Evolutionary conservation across 305 asterid genomes (phyloP), one percentile per base, ranked within the genome.

Genomic region (Fraxinus dipetala): DNA sequence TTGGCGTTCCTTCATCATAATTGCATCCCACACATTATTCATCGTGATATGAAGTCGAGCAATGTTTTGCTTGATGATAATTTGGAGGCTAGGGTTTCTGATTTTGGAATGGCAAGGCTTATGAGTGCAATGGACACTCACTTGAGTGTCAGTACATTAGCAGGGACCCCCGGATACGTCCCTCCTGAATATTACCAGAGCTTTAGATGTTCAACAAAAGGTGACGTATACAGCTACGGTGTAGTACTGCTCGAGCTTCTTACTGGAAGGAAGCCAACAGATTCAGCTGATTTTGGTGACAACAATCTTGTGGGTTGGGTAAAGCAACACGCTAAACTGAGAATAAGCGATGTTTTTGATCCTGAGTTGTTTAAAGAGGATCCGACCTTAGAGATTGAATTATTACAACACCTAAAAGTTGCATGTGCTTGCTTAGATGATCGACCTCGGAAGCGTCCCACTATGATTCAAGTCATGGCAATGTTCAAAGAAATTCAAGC

Each of bases 1-100:
- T 82, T 96, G 79, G 98, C 95, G 8, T 94, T 94, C 82, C 92
- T 96, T 61, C 99, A 96, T 70, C 99, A 91, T 32, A 94, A 80
- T 79, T 96, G 98, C 91, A 88, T 85, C 32, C 99, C 99, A 0
- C 99, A 92, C 81, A 95, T 95, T 69, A 94, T 95, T 69, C 98
- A 95, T 73, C 77, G 99, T 24, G 99, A 96, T 84, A 94, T 96
- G 99, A 96, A 96, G 81, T 96, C 99, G 26, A 96, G 99, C 92
- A 94, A 96, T 40, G 99, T 96, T 7, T 84, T 96, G 75, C 87
- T 96, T 6, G 98, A 96, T 45, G 98, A 92, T 34, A 92, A 94
- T 34, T 85, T 92, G 79, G 99, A 96, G 77, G 97, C 98, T 0
- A 79, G 97, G 77, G 98, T 96, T 5, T 96, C 99, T 0, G 99